Evolutionary conservation across 768 basidiomycete species (phyloP), one percentile per base, ranked within the genome.

Genomic region (Hericium erinaceus): DNA sequence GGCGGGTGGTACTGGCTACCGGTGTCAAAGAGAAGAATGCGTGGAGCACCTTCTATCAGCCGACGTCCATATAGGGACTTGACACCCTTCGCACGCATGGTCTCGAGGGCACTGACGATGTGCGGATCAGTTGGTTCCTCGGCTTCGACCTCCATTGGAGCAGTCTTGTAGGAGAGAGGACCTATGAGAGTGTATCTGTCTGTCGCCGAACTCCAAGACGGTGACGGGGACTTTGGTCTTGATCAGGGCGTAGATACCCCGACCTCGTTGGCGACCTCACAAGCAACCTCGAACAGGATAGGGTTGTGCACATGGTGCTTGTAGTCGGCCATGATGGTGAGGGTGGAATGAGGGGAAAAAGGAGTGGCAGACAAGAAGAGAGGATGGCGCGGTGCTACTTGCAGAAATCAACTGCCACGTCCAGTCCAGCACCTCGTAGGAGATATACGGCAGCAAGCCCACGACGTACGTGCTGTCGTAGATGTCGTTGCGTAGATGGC

Each of bases 231-330:
- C 94, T 70, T 99, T 99, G 54, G 97, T 98, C 76, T 98, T 98
- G 70, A 98, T 97, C 75, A 99, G 95, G 62, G 95, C 98, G 80
- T 98, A 98, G 73, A 97, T 98, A 60, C 95, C 95, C 95, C 95
- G 71, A 98, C 94, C 74, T 97, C 97, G 82, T 98, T 97, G 37
- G 89, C 94, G 65, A 97, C 95, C 75, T 97, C 95, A 95, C 95
- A 98, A 38, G 94, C 94, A 70, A 88, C 92, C 69, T 97, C 94
- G 68, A 97, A 97, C 68, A 97, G 87, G 39, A 92, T 66, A 50
- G 90, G 82, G 63, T 85, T 81, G 67, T 82, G 83, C 52, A 90
- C 82, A 72, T 91, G 87, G 74, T 90, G 87, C 60, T 76, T 77
- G n/a, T 67, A 58, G 20, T 72, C 70, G 13, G 72, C 56, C 72